These are phyloP conservation scores for Paraphoma chrysanthemicola DNA, from an alignment of 2,329 filamentous ascomycete species.

Conservation along the genomic window DNA sequence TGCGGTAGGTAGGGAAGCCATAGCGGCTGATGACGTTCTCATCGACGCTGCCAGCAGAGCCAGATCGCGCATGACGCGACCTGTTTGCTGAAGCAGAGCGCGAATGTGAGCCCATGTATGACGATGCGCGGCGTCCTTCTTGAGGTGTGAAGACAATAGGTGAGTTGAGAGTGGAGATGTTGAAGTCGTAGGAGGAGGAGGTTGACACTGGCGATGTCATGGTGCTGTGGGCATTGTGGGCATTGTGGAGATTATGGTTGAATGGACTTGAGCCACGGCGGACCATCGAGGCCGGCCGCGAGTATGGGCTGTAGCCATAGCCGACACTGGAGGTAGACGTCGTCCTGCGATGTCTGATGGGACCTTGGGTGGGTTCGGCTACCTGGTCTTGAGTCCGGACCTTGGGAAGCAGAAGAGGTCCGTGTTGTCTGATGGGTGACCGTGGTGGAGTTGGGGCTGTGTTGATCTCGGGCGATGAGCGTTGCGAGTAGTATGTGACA, in stretches of 20 bases:
- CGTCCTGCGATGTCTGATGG: slow-evolving; percentile 64
- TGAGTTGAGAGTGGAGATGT: slow-evolving; percentile 64
- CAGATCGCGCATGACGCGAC: slow-evolving; percentile 58
- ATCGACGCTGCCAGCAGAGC: slow-evolving; percentile 73
- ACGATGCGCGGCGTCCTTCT: slow-evolving; percentile 44
- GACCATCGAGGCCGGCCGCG: slow-evolving; percentile 52
- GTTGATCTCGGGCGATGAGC: slow-evolving; percentile 72
- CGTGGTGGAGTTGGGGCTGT: slow-evolving; percentile 74
- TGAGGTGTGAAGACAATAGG: slow-evolving; percentile 61
- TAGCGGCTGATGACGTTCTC: slow-evolving; percentile 71
- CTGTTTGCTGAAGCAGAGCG: slow-evolving; percentile 69
- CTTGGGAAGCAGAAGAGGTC: slow-evolving; percentile 82
- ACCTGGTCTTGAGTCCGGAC: slow-evolving; percentile 85
- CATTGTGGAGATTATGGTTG: slow-evolving; percentile 39
- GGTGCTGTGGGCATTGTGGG: slow-evolving; percentile 41
- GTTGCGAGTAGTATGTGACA: slow-evolving; percentile 67
- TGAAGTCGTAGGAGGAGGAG: slow-evolving; percentile 51
- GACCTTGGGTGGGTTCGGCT: slow-evolving; percentile 64
- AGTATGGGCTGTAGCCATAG: slow-evolving; percentile 59
- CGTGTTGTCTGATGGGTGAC: slow-evolving; percentile 78
- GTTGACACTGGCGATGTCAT: slow-evolving; percentile 54
- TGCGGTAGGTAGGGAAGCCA: slow-evolving; percentile 84
- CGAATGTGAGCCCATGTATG: slow-evolving; percentile 45
- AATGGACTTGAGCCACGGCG: slow-evolving; percentile 55
- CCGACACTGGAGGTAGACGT: slow-evolving; percentile 57